phyloP scores from a whole-genome alignment of 2,329 filamentous ascomycete genomes.

The Neophaeococcomyces aloes region DNA sequence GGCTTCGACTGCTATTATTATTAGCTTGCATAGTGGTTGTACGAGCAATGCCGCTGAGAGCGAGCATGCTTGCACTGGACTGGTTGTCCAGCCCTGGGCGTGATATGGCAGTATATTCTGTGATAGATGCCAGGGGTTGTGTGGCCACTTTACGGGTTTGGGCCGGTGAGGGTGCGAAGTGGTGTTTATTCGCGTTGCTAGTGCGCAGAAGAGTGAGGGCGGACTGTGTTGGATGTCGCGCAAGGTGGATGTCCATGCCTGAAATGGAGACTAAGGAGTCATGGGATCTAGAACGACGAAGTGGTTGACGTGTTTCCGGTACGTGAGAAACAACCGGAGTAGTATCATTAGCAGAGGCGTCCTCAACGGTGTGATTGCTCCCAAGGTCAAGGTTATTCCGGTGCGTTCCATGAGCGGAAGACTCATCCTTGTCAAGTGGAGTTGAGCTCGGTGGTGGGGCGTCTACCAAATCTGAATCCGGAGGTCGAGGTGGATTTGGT shows the following conservation, averaged over 20 bases:
- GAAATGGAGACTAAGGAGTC: constrained; percentile 82
- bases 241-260: constrained; percentile 83
- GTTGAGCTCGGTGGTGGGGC: not conserved
- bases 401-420: not conserved
- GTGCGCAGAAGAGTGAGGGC: constrained; percentile 20
- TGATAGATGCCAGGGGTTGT: constrained; percentile 46
- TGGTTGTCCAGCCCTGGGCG: constrained; percentile 9
- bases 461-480: not conserved
- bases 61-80: constrained; percentile 13
- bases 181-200: constrained; percentile 14
- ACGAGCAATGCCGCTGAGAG: constrained; percentile 18
- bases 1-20: constrained; percentile 16
- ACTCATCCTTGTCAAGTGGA: not conserved
- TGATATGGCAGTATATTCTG: constrained; percentile 45
- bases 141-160: constrained; percentile 24
- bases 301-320: constrained; percentile 25
- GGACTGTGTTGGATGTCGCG: constrained; percentile 62
- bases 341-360: not conserved
- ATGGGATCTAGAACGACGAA: constrained; percentile 64
- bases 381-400: not conserved
- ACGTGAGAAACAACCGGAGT: not conserved
- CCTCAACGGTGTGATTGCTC: not conserved
- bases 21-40: constrained; percentile 18
- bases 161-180: constrained; percentile 24
- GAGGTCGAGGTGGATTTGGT: not conserved